A percentile compares a stretch with the other conserved stretches of the same genome.
Conservation (phyloP, 2,329 filamentous ascomycete genomes). For the Cladosporium sp. region DNA sequence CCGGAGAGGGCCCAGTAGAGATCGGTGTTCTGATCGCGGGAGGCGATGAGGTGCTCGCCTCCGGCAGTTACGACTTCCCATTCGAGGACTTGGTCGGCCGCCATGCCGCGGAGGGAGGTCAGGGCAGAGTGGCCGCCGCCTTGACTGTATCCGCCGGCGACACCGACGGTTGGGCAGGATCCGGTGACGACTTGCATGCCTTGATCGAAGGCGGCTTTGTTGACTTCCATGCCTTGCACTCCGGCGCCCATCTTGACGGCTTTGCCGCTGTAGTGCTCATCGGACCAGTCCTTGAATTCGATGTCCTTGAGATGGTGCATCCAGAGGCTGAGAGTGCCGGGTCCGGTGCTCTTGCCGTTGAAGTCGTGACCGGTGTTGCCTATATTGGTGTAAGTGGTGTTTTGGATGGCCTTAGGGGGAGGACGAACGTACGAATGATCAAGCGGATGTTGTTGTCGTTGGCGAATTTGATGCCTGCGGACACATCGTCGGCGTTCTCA, state of each 20-base stretch:
- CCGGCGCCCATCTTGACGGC: slow-evolving; percentile 54
- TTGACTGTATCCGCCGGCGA: slow-evolving; percentile 57
- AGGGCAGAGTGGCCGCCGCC: slow-evolving; percentile 59
- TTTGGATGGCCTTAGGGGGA: slow-evolving; percentile 17
- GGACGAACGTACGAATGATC: slow-evolving; percentile 33
- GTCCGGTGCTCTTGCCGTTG: slow-evolving; percentile 58
- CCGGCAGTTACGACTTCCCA: slow-evolving; percentile 43
- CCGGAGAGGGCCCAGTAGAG: slow-evolving; percentile 62
- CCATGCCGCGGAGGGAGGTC: slow-evolving; percentile 52
- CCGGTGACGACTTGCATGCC: slow-evolving; percentile 54
- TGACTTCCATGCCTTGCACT: slow-evolving; percentile 48
- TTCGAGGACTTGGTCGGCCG: slow-evolving; percentile 55
- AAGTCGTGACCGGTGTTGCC: slow-evolving; percentile 28
- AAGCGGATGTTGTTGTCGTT: slow-evolving; percentile 48
- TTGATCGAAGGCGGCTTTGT: slow-evolving; percentile 41
- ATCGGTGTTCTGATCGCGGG: slow-evolving; percentile 46
- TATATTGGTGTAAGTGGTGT: slow-evolving; percentile 38
- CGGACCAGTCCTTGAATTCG: slow-evolving; percentile 40
- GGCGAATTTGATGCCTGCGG: slow-evolving; percentile 37
- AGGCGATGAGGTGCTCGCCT: slow-evolving; percentile 47
- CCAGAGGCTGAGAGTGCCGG: slow-evolving; percentile 55
- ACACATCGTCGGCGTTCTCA: slow-evolving; percentile 23
- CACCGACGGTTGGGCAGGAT: slow-evolving; percentile 51
- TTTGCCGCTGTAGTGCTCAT: slow-evolving; percentile 45
- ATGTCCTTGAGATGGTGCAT: slow-evolving; percentile 52